These are phyloP conservation scores for Endocalyx cinctus DNA, from an alignment of 2,329 filamentous ascomycete species.

Conservation along the genomic window DNA sequence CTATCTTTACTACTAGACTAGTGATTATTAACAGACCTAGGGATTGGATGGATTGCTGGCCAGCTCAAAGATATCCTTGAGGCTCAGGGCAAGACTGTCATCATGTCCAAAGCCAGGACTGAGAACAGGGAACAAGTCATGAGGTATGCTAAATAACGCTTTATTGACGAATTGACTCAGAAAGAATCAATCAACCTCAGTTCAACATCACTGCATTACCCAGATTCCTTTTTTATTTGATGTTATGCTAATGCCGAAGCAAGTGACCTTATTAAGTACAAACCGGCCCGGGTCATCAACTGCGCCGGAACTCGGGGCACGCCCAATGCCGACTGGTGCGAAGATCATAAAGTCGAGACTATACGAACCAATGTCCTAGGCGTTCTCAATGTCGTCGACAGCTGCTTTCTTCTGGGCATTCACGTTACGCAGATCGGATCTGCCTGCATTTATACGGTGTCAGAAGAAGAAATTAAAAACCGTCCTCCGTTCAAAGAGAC, in stretches of 20 bases:
- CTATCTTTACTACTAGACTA: neutral
- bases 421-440: slow-evolving; percentile 11
- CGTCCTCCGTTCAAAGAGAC: slow-evolving; percentile 5
- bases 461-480: neutral
- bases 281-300: slow-evolving; percentile 8
- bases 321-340: slow-evolving; percentile 12
- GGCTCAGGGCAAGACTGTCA: slow-evolving; percentile 3
- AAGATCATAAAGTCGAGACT: slow-evolving; percentile 10
- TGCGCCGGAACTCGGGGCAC: slow-evolving; percentile 8
- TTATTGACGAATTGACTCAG: neutral
- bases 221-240: neutral
- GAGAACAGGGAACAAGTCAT: slow-evolving; percentile 8
- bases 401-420: slow-evolving; percentile 8
- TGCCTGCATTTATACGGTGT: slow-evolving; percentile 11
- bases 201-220: neutral
- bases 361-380: slow-evolving; percentile 9
- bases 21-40: slow-evolving; percentile 1
- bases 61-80: slow-evolving; percentile 5
- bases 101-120: slow-evolving; percentile 4
- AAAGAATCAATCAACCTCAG: neutral
- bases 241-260: neutral
- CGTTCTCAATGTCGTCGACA: slow-evolving; percentile 9
- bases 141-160: slow-evolving; percentile 1
- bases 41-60: slow-evolving; percentile 6
- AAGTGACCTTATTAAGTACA: slow-evolving; percentile 4